Evolutionary conservation across 2,329 filamentous ascomycete genomes (phyloP), one percentile per base, ranked within the genome.

Genomic region (Calycina marina): DNA sequence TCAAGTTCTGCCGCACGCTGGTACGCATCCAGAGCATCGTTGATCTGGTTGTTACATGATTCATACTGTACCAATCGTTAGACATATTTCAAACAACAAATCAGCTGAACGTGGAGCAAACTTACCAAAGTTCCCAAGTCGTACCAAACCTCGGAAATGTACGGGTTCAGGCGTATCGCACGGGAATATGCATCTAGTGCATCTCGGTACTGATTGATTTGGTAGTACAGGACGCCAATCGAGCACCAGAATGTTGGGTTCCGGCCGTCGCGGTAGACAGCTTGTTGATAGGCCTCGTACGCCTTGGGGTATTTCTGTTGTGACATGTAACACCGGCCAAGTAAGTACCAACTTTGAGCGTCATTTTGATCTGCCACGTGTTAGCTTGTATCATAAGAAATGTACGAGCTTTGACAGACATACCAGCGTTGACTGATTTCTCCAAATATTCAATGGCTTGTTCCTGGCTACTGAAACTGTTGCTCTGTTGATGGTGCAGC

Each of bases 161-260:
- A 94, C 4, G 90, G 90, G 54, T 96, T 98, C 48, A 98, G 61
- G 35, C 90, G 79, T 49, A 96, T 98, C 28, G 90, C 90, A 39
- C 90, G 81, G 40, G 86, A 94, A 59, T 96, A 98, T 24, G 90
- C 90, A 61, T 98, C 90, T 32, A 98, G 70, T 3, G 90, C 90
- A 63, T 98, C 90, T 37, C 90, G 77, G 60, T 98, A 98, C 61
- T 98, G 90, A 59, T 96, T 98, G 63, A 98, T 98, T 60, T 96
- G 90, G 61, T 96, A 98, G 57, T 98, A 98, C 38, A 98, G 69
- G 11, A 98, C 90, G 55, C 90, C 90, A 53, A 98, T 98, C 6
- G 88, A 96, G 63, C 90, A 96, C 90, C 90, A 98, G 63, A 96
- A 98, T 2, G 90, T 96, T 12, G 90, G 90, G 55, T 96, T 96